Conservation (phyloP, 805 yeast genomes). For the Saccharomycodes ludwigii region DNA sequence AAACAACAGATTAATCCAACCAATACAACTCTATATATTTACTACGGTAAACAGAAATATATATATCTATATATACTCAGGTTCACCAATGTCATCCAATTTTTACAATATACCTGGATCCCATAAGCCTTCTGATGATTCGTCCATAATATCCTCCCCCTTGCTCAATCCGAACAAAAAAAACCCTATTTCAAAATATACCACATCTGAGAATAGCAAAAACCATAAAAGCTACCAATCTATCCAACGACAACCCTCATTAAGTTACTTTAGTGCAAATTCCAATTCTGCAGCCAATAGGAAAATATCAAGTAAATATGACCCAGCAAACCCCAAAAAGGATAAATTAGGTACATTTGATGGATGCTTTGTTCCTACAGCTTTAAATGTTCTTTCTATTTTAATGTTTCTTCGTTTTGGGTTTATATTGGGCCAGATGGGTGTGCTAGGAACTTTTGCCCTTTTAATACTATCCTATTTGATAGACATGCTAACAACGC, state of each 20-base stretch:
- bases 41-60: too few species aligned
- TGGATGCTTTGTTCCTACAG: constrained; percentile 91
- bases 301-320: constrained; percentile 18
- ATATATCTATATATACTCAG: too few species aligned
- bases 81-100: constrained; percentile 16
- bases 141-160: constrained; percentile 12
- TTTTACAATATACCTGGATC: constrained; percentile 25
- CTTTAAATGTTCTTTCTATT: constrained; percentile 84
- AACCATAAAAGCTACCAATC: too few species aligned
- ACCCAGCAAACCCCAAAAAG: constrained; percentile 21
- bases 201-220: constrained; percentile 15
- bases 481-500: constrained; percentile 73
- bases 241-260: not conserved
- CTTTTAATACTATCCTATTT: constrained; percentile 61
- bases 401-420: constrained; percentile 94
- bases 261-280: not conserved
- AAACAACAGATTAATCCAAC: too few species aligned
- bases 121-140: constrained; percentile 16
- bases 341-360: constrained; percentile 65
- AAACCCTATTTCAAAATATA: constrained; percentile 22
- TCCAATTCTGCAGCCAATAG: constrained; percentile 1
- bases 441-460: constrained; percentile 63
- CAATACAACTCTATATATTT: too few species aligned
- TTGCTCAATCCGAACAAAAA: constrained; percentile 12
- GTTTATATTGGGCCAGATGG: constrained; percentile 89